Conservation (phyloP, 1,284 basidiomycete species). For the Exobasidium cylindrosporum region DNA sequence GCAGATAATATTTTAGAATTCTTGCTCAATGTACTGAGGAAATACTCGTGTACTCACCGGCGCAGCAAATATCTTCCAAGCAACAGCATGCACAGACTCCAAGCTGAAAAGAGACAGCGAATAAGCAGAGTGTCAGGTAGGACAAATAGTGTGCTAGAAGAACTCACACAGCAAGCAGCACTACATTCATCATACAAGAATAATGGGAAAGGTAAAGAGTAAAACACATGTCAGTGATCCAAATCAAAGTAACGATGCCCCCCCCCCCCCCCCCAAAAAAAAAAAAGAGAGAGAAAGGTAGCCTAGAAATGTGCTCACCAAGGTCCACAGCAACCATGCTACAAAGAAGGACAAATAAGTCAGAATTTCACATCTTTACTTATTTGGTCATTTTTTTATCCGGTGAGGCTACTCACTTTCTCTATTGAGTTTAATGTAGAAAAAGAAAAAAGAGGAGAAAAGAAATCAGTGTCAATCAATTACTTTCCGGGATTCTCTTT, state of each 20-base stretch:
- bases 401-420: background rate
- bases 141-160: background rate
- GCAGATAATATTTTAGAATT: background rate
- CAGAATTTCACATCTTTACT: too few species aligned
- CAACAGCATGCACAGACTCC: constrained; percentile 11
- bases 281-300: background rate
- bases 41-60: background rate
- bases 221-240: too few species aligned
- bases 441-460: too few species aligned
- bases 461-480: background rate
- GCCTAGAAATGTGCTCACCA: constrained; percentile 4
- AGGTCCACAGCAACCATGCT: constrained; percentile 14
- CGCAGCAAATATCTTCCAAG: constrained; percentile 13
- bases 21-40: background rate
- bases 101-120: background rate
- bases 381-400: too few species aligned
- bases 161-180: constrained; percentile 10
- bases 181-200: too few species aligned
- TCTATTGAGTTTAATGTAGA: too few species aligned
- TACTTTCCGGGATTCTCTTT: too few species aligned
- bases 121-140: background rate
- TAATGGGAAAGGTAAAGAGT: too few species aligned
- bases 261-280: too few species aligned
- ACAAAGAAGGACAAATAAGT: too few species aligned
- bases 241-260: too few species aligned